Conservation (phyloP, 441 rosid species). For the Corymbia citriodora region DNA sequence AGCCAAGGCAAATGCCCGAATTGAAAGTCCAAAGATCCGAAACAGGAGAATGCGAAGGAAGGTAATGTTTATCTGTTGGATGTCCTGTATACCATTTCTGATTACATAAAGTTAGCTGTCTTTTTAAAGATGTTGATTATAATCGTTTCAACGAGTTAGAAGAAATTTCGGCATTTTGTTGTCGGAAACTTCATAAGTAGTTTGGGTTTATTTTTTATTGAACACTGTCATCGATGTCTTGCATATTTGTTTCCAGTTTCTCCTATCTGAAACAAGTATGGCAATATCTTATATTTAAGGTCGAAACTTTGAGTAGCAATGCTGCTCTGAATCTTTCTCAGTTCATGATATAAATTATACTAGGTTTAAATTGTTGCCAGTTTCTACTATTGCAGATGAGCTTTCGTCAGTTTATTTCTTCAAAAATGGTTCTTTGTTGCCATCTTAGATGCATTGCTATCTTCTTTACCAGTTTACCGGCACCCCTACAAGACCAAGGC, state of each 20-base stretch:
- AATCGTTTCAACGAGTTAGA: not conserved
- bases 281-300: not conserved
- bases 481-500: slow-evolving; percentile 62
- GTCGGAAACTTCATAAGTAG: not conserved
- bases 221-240: not conserved
- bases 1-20: slow-evolving; percentile 40
- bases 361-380: not conserved
- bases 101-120: not conserved
- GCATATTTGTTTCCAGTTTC: not conserved
- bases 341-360: not conserved
- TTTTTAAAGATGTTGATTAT: not conserved
- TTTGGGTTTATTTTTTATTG: not conserved
- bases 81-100: not conserved
- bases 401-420: not conserved
- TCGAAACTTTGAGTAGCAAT: not conserved
- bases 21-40: slow-evolving; percentile 57
- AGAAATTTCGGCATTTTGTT: not conserved
- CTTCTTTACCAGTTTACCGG: slow-evolving; percentile 64
- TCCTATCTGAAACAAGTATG: not conserved
- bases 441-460: not conserved
- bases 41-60: slow-evolving; percentile 60
- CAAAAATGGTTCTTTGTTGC: not conserved
- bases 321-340: not conserved
- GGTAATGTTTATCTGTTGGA: slow-evolving; percentile 20
- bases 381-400: not conserved